A percentile compares a stretch with the other conserved stretches of the same genome.
Conservation (phyloP, 768 basidiomycete species). For the Xerocomus potaroensis region DNA sequence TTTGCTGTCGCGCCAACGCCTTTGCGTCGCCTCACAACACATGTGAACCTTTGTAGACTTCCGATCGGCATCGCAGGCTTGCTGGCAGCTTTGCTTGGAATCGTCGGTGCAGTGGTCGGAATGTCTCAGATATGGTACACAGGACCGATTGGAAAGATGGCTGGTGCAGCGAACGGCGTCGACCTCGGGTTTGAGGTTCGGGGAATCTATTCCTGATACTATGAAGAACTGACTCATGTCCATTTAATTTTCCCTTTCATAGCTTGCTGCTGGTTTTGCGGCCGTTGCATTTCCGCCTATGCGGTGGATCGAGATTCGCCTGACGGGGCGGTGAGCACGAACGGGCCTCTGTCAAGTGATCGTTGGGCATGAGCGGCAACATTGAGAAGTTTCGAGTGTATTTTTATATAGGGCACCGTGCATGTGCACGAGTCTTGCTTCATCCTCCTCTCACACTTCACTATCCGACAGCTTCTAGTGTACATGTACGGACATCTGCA, state of each 20-base stretch:
- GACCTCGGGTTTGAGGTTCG: constrained; percentile 54
- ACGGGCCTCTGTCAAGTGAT: neutral
- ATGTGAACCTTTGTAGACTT: constrained; percentile 27
- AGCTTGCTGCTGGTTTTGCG: constrained; percentile 45
- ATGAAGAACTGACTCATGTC: neutral
- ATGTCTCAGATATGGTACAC: constrained; percentile 55
- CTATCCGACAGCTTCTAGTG: too few relatives aligned
- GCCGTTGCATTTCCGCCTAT: constrained; percentile 45
- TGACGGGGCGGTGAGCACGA: constrained; percentile 33
- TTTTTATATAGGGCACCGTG: too few relatives aligned
- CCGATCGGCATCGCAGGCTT: constrained; percentile 48
- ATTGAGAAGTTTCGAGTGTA: too few relatives aligned
- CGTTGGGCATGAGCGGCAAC: too few relatives aligned
- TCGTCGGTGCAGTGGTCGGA: constrained; percentile 45
- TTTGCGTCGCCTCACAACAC: neutral
- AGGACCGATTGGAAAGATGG: constrained; percentile 42
- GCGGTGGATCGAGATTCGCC: constrained; percentile 45
- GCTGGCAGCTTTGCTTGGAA: constrained; percentile 43
- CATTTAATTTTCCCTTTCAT: neutral
- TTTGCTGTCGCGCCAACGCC: neutral
- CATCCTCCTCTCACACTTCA: too few relatives aligned
- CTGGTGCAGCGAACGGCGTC: constrained; percentile 41
- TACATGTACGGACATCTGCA: too few relatives aligned
- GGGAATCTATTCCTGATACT: neutral
- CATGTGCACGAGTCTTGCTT: too few relatives aligned